A percentile compares a stretch with the other conserved stretches of the same genome.
Evolutionary conservation across 1,139 yeast genomes (phyloP).

Genomic region (Yamadazyma sp.): DNA sequence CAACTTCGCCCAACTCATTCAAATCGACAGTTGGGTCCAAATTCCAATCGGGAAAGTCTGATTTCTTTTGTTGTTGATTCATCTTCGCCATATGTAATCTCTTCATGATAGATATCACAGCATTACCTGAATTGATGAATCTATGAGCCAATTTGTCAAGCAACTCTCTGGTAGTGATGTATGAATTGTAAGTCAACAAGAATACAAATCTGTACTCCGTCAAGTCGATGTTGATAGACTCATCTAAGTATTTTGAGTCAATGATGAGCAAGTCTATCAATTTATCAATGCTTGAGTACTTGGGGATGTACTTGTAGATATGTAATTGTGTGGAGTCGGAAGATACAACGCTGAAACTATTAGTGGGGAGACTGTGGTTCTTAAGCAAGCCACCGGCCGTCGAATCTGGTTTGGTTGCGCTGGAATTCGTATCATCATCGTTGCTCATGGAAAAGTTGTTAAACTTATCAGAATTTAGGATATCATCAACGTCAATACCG

Average conservation of each 20-base stretch:
- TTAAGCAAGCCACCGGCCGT: background rate
- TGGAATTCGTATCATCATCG: background rate
- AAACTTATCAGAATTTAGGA: conserved; percentile 44
- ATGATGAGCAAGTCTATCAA: conserved; percentile 43
- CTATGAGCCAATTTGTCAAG: conserved; percentile 45
- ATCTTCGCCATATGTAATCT: conserved; percentile 19
- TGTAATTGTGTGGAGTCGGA: conserved; percentile 18
- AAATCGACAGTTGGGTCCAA: conserved; percentile 36
- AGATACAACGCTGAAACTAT: conserved; percentile 16
- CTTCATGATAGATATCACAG: conserved; percentile 48
- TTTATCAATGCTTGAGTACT: conserved; percentile 41
- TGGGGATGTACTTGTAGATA: conserved; percentile 35
- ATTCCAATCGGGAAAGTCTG: conserved; percentile 56
- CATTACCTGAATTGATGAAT: conserved; percentile 48
- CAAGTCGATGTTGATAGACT: conserved; percentile 38
- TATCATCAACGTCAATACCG: conserved; percentile 49
- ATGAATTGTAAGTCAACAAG: conserved; percentile 43
- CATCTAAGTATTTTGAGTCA: conserved; percentile 40
- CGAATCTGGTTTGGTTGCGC: conserved; percentile 1
- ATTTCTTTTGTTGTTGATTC: conserved; percentile 8
- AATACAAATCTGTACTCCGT: conserved; percentile 47
- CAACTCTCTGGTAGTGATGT: conserved; percentile 42
- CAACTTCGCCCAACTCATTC: conserved; percentile 44
- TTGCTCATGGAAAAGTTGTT: conserved; percentile 26
- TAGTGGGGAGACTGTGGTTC: conserved; percentile 6